These are phyloP conservation scores for Hemileccinum rubropunctum DNA, from an alignment of 768 basidiomycete genomes.

Conservation along the genomic window DNA sequence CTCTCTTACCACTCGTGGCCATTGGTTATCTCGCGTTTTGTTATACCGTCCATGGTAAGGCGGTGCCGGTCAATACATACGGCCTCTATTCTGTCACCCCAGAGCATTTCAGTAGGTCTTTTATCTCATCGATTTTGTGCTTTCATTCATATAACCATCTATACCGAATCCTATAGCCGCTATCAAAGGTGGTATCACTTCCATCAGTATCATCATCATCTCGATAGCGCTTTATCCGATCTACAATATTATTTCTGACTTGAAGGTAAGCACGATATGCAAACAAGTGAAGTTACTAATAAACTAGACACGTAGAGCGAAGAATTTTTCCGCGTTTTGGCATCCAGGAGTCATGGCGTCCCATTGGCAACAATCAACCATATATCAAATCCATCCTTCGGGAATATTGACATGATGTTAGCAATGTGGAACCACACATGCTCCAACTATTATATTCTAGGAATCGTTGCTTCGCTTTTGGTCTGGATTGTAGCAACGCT, in stretches of 20 bases:
- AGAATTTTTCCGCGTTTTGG: constrained; percentile 28
- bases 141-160: not conserved
- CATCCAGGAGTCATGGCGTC: constrained; percentile 15
- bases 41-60: constrained; percentile 21
- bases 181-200: constrained; percentile 28
- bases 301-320: constrained; percentile 13
- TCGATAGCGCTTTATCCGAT: constrained; percentile 29
- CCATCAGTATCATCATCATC: constrained; percentile 28
- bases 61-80: constrained; percentile 25
- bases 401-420: constrained; percentile 9
- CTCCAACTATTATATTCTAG: constrained; percentile 22
- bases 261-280: constrained; percentile 12
- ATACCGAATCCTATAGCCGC: constrained; percentile 10
- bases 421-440: constrained; percentile 17
- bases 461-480: constrained; percentile 18
- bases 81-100: constrained; percentile 21
- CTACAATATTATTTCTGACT: constrained; percentile 10
- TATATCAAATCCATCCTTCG: constrained; percentile 24
- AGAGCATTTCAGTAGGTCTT: constrained; percentile 18
- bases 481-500: constrained; percentile 17
- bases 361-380: constrained; percentile 22
- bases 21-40: constrained; percentile 30
- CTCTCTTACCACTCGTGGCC: constrained; percentile 24
- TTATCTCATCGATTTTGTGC: not conserved
- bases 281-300: not conserved